A percentile compares a stretch with the other conserved stretches of the same genome.
These are phyloP conservation scores for Solanum hybrid DNA, from an alignment of 305 asterid species.

Conservation along the genomic window DNA sequence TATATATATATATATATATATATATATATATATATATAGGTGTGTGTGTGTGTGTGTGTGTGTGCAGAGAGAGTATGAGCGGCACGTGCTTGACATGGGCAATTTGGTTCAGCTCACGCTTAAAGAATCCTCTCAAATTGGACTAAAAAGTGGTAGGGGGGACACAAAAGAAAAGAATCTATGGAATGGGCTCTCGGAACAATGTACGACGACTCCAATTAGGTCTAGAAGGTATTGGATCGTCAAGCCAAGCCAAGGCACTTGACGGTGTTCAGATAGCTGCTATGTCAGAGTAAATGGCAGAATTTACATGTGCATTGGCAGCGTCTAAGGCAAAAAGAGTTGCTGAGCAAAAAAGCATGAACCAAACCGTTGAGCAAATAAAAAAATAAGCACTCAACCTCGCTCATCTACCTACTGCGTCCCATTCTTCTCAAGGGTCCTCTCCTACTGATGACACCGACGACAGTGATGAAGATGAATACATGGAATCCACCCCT, in stretches of 20 bases:
- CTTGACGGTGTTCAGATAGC: neutral
- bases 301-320: neutral
- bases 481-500: neutral
- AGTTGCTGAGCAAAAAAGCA: neutral
- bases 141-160: neutral
- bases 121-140: neutral
- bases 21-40: too few relatives aligned
- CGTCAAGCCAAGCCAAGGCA: neutral
- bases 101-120: neutral
- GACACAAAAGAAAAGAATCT: neutral
- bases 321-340: neutral
- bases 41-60: too few relatives aligned
- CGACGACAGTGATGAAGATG: neutral
- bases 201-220: neutral
- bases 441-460: neutral
- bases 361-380: neutral
- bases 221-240: neutral
- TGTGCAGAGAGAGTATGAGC: neutral
- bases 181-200: neutral
- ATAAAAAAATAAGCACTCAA: neutral
- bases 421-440: neutral
- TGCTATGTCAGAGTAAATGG: neutral
- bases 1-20: too few relatives aligned
- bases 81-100: neutral
- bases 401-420: neutral